Base-by-base conservation (phyloP, 345 rosid species). In the Aquilaria malaccensis region DNA sequence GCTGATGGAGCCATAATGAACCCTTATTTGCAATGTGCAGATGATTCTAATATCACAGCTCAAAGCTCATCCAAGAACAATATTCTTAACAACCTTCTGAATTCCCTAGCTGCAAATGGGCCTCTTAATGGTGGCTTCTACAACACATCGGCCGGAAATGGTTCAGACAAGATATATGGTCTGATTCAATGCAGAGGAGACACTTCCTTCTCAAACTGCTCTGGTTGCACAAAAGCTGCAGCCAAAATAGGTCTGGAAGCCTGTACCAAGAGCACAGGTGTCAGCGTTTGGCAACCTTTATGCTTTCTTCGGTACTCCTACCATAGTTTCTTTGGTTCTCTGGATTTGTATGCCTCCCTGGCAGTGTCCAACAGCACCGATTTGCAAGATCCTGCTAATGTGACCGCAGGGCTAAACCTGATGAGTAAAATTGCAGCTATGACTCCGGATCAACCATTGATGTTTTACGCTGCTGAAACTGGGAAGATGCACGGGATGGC, bases 401-500 rank as follows among this genome's bases (percentile, higher is more conserved):
- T 78, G 29, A 69, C 64, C 13, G 33, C 73, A 0, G 79, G 74
- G 13, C 51, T 76, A 9, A 43, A 53, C 60, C 63, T 81, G 49
- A 74, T 74, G 77, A 73, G 32, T 13, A 43, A 60, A 63, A 70
- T 81, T 6, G 75, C 77, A 41, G 41, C 30, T 37, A 67, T 64
- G 0, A 60, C 79, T 48, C 67, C 85, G 3, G 33, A 56, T 37
- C 64, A 52, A 64, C 70, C 63, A 2, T 55, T 53, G 41, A 66
- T 76, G 79, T 78, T 74, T 58, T 62, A 74, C n/a, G 65, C 70
- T 0, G 63, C 56, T 0, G 60, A 59, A 50, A 54, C 13, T 12
- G 83, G 77, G 60, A 81, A 61, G 70, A 66, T 80, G 66, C 76
- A 73, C 60, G 82, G 77, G 14, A 71, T 81, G 82, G 80, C 74